phyloP scores from a whole-genome alignment of 139 green algal genomes.

The Limnomonas spitsbergensis region DNA sequence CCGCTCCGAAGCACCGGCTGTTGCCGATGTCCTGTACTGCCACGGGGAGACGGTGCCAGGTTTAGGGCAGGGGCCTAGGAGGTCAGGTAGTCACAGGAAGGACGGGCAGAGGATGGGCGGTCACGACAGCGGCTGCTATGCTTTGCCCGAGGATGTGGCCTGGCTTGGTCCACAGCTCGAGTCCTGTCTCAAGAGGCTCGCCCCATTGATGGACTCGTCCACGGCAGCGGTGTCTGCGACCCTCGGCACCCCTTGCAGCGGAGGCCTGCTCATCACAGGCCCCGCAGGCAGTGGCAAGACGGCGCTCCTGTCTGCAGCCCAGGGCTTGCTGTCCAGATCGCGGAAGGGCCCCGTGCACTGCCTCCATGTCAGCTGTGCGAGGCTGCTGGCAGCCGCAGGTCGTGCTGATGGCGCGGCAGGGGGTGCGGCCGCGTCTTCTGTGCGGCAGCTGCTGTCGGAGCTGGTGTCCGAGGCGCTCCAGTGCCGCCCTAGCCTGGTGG shows the following conservation, averaged over 20 bases:
- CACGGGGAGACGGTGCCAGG: too few species aligned
- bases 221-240: too few species aligned
- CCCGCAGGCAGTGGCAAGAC: not conserved
- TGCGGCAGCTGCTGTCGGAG: not conserved
- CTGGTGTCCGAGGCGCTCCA: constrained; percentile 41
- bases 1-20: too few species aligned
- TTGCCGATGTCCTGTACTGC: too few species aligned
- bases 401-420: not conserved
- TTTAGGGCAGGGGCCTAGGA: too few species aligned
- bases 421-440: not conserved
- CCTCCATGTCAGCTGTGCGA: not conserved
- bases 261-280: constrained; percentile 11
- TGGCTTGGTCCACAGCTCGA: constrained; percentile 8
- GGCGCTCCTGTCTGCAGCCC: not conserved
- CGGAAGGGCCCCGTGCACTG: not conserved
- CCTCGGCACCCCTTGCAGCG: not conserved
- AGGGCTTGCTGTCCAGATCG: not conserved
- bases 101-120: too few species aligned
- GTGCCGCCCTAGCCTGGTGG: constrained; percentile 64
- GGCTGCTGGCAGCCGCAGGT: not conserved
- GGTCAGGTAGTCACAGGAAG: not conserved
- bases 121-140: not conserved
- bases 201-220: not conserved
- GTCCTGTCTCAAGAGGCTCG: not conserved
- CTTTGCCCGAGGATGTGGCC: too few species aligned